Conservation (phyloP, 2,329 filamentous ascomycete species). For the Botrytis pseudocinerea region DNA sequence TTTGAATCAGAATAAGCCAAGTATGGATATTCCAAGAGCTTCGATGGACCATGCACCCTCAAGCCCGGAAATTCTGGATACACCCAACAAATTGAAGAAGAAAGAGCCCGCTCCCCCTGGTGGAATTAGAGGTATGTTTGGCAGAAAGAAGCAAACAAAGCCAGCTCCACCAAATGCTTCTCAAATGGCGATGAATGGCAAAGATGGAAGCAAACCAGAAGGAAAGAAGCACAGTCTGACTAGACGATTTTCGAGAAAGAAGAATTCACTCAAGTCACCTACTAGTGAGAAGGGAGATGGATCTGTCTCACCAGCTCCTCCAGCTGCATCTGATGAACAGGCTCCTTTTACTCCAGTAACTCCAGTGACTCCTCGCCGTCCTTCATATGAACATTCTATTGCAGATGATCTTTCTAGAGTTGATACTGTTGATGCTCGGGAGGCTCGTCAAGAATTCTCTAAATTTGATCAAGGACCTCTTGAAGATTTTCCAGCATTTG, state of each 20-base stretch:
- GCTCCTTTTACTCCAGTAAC: constrained; percentile 34
- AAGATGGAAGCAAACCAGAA: constrained; percentile 39
- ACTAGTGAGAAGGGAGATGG: constrained; percentile 30
- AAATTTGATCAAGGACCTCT: constrained; percentile 89
- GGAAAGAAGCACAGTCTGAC: constrained; percentile 36
- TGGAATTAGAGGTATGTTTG: constrained; percentile 66
- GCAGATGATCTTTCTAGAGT: constrained; percentile 57
- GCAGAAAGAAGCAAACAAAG: constrained; percentile 50
- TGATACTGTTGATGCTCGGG: constrained; percentile 57
- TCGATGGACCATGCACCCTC: constrained; percentile 32
- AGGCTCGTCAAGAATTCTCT: constrained; percentile 61
- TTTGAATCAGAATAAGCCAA: constrained; percentile 28
- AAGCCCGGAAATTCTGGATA: constrained; percentile 50
- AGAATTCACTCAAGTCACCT: constrained; percentile 36
- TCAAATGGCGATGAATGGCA: constrained; percentile 37
- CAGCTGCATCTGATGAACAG: constrained; percentile 36
- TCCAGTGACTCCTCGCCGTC: constrained; percentile 39
- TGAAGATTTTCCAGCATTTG: constrained; percentile 80
- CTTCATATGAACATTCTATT: constrained; percentile 48
- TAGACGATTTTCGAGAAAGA: constrained; percentile 46
- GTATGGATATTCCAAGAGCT: constrained; percentile 30
- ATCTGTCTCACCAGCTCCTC: constrained; percentile 37
- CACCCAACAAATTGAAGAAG: constrained; percentile 57
- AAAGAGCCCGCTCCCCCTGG: constrained; percentile 41
- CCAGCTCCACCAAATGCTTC: constrained; percentile 24